Evolutionary conservation across 768 basidiomycete genomes (phyloP), one percentile per base, ranked within the genome.

Genomic region (Infundibulicybe gibba): DNA sequence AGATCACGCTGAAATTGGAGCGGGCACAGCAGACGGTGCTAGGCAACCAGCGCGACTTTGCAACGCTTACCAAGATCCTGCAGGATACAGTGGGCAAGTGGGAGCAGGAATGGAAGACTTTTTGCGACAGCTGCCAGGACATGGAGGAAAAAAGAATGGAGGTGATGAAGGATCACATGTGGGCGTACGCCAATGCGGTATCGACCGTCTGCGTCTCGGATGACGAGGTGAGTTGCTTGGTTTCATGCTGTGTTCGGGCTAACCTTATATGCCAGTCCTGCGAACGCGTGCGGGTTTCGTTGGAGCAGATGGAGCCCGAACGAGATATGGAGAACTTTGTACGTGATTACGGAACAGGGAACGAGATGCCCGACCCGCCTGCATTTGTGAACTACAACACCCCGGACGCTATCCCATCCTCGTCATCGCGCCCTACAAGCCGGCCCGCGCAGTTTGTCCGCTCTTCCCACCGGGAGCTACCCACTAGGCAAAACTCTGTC

Each of bases 131-230:
- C 38, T 91, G 91, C 51, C 97, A 99, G 66, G 97, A 99, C 68
- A 68, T 97, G 42, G 97, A 99, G 59, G 94, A 97, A 56, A 86
- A 94, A 49, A 80, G 97, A n/a, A 68, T 94, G 60, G 91, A 94
- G 50, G 91, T 95, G 61, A 84, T 88, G 72, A 97, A 95, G 68
- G 91, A 94, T 61, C 90, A 90, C 54, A 76, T 97, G 66, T 99
- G 97, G 95, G 80, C 83, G 6, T 97, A 91, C 62, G 94, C 97
- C 0, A 99, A 99, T 63, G 86, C 87, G 0, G 85, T 97, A n/a
- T 97, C 94, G 12, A 90, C 88, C 10, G 89, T 94, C 12, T 97
- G 97, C 56, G 94, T 99, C 14, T 72, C 84, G 10, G 97, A 98
- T 60, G 97, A 99, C 56, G 92, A 95, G 81, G 91, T 93, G 57